Base-by-base conservation (phyloP, 495 filamentous ascomycete genomes). In the Neurospora tetrasperma region DNA sequence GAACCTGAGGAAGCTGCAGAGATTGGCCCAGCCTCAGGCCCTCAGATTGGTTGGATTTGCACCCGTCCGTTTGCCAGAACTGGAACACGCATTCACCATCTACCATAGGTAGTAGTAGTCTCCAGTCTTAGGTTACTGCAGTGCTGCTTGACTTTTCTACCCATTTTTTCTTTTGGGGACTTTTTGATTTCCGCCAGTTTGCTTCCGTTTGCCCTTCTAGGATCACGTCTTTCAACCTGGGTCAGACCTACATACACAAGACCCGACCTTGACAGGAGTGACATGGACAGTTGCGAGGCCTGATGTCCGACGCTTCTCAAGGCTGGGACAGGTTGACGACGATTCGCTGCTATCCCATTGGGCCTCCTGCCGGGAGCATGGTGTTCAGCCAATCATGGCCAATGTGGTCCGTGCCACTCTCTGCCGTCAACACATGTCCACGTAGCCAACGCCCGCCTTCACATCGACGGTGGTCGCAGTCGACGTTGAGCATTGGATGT, bases 401-500 rank as follows among this genome's bases (percentile, higher is more conserved):
- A 66, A 7, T 12, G 3, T 66, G 27, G 27, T 4, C 2, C 54
- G 54, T 66, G 54, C 27, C 6, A 4, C 54, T 18, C 5, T 66
- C 54, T 35, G 54, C 31, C 18, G 46, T 70, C 69, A 4, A 71
- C n/a, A 39, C 72, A 70, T 44, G 38, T 71, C 74, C 75, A 76
- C 74, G 72, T 74, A 73, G 71, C 69, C 73, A 69, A 41, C 74
- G 73, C 73, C 54, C 11, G 46, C 46, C 46, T 54, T 54, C 46
- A 54, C 46, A 54, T 54, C 46, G 20, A 54, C 46, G 46, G 20
- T 38, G 2, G n/a, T 46, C 43, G 18, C 9, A 27, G 5, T 23
- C 46, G 46, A 59, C 23, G 20, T 59, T 59, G 20, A 59, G 48
- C 48, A 59, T 27, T 59, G 48, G 48, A 31, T 59, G 48, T 59